Conservation (phyloP, 1,284 basidiomycete species). For the Boletus calvinii region DNA sequence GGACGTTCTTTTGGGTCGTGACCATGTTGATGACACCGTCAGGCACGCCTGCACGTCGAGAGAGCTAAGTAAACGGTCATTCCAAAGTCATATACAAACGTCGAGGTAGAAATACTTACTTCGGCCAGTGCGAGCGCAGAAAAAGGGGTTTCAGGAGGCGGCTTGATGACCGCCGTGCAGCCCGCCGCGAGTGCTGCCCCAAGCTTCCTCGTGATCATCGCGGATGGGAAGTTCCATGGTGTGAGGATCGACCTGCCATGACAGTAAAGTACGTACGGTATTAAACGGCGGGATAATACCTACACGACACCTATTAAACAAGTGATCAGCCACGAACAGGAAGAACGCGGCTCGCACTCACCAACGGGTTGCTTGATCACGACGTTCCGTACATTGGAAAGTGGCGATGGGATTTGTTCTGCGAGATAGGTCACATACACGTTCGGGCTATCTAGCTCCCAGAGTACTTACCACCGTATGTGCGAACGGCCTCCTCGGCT, state of each 20-base stretch:
- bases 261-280: conserved; percentile 7
- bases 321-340: neutral
- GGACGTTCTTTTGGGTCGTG: conserved; percentile 80
- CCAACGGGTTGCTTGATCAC: conserved; percentile 96
- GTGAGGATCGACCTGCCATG: conserved; percentile 68
- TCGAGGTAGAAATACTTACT: conserved; percentile 38
- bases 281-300: conserved; percentile 23
- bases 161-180: conserved; percentile 95
- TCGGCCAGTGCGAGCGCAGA: conserved; percentile 88
- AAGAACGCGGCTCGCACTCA: conserved; percentile 33
- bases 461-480: conserved; percentile 64
- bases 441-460: neutral
- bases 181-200: conserved; percentile 92
- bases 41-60: conserved; percentile 86
- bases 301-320: conserved; percentile 55
- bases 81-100: neutral
- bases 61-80: conserved; percentile 50
- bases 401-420: conserved; percentile 83
- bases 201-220: conserved; percentile 90
- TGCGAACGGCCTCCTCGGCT: conserved; percentile 88
- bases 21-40: conserved; percentile 95
- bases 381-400: conserved; percentile 76
- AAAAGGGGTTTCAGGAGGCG: conserved; percentile 94
- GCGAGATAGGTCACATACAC: conserved; percentile 7
- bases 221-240: conserved; percentile 93